phyloP scores from a whole-genome alignment of 331 rosid genomes.

The Rosa hybrid region DNA sequence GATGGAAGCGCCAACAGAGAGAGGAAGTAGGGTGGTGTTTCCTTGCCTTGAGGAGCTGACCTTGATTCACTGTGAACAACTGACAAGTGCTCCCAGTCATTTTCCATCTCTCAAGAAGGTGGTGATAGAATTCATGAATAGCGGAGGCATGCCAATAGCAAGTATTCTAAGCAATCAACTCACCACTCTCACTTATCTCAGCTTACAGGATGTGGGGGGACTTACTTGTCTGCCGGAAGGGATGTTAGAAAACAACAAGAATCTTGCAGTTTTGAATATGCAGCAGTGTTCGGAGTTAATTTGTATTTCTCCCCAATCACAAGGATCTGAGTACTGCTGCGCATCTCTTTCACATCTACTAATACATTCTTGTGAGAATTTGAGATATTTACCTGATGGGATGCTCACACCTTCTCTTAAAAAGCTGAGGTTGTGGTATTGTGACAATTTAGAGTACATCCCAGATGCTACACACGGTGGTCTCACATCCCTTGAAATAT shows the following conservation, averaged over 20 bases:
- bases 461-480: not conserved
- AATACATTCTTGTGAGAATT: fast-evolving
- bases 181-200: not conserved
- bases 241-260: not conserved
- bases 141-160: not conserved
- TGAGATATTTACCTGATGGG: not conserved
- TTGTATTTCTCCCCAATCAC: not conserved
- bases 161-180: not conserved
- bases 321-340: not conserved
- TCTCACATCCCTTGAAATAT: not conserved
- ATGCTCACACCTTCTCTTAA: conserved; percentile 2
- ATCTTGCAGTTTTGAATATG: not conserved
- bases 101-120: conserved; percentile 4
- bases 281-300: fast-evolving
- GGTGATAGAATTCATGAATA: not conserved
- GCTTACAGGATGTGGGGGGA: fast-evolving
- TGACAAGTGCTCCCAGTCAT: not conserved
- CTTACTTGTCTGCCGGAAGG: not conserved
- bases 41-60: not conserved
- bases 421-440: not conserved
- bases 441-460: not conserved
- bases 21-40: not conserved
- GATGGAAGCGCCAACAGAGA: not conserved
- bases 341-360: not conserved
- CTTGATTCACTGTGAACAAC: not conserved